A percentile compares a stretch with the other conserved stretches of the same genome.
These are phyloP conservation scores for Babesia ovis DNA, from an alignment of 169 alveolate genomes.

Conservation along the genomic window DNA sequence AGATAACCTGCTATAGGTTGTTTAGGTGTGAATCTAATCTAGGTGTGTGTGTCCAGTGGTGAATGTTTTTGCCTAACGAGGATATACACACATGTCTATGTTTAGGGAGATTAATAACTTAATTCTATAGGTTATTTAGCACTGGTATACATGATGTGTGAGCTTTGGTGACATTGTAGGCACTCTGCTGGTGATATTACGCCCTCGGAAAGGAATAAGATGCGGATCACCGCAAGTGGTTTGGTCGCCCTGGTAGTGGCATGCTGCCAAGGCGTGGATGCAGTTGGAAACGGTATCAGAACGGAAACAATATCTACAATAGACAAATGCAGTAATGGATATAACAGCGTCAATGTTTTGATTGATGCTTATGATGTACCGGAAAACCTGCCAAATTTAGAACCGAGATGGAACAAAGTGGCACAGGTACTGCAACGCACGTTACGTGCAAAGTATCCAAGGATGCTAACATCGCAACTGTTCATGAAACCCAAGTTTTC, in stretches of 20 bases:
- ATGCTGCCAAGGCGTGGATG: not conserved
- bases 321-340: not conserved
- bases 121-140: not conserved
- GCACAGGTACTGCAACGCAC: not conserved
- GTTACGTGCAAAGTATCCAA: constrained; percentile 38
- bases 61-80: too few relatives aligned
- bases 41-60: too few relatives aligned
- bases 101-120: too few relatives aligned
- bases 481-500: constrained; percentile 45
- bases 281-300: not conserved
- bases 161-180: not conserved
- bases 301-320: not conserved
- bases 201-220: not conserved
- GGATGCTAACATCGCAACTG: constrained; percentile 66
- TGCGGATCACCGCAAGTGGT: not conserved
- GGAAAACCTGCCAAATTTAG: not conserved
- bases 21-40: too few relatives aligned
- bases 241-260: not conserved
- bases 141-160: not conserved
- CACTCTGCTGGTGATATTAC: not conserved
- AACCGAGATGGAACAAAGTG: constrained; percentile 8
- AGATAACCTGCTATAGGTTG: too few relatives aligned
- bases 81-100: too few relatives aligned
- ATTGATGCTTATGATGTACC: constrained; percentile 20
- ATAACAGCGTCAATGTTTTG: not conserved